Evolutionary conservation across 805 yeast species (phyloP).

Genomic region (Candida nanaspora): DNA sequence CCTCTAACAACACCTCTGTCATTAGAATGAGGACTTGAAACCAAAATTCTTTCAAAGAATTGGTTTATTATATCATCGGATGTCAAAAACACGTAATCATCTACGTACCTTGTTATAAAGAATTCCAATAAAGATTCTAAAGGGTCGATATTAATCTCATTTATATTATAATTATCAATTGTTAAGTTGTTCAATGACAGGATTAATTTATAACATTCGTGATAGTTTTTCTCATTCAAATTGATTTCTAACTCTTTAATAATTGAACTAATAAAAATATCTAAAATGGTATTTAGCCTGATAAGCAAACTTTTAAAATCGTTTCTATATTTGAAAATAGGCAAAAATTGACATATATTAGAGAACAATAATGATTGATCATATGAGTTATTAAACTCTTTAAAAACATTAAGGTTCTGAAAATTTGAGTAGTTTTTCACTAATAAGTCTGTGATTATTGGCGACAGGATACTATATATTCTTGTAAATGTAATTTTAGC

Average conservation of each 20-base stretch:
- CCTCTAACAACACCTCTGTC: slow-evolving; percentile 24
- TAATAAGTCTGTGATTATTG: slow-evolving; percentile 23
- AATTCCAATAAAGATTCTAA: slow-evolving; percentile 27
- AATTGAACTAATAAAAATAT: slow-evolving; percentile 66
- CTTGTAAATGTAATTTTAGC: slow-evolving; percentile 19
- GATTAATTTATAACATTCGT: slow-evolving; percentile 24
- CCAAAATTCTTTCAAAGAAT: slow-evolving; percentile 9
- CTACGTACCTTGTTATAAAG: slow-evolving; percentile 23
- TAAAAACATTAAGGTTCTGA: slow-evolving; percentile 22
- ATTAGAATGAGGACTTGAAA: not conserved
- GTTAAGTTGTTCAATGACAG: slow-evolving; percentile 16
- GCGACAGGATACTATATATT: slow-evolving; percentile 21
- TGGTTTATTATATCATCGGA: slow-evolving; percentile 13
- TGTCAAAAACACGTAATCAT: slow-evolving; percentile 20
- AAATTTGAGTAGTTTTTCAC: slow-evolving; percentile 27
- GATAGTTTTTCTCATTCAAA: slow-evolving; percentile 39
- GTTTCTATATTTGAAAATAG: slow-evolving; percentile 12
- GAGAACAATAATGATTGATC: slow-evolving; percentile 25
- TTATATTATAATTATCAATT: slow-evolving; percentile 11
- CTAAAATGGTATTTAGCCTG: slow-evolving; percentile 47
- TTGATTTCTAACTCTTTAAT: slow-evolving; percentile 60
- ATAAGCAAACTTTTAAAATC: slow-evolving; percentile 21
- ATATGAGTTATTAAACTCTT: slow-evolving; percentile 21
- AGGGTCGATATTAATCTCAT: slow-evolving; percentile 28
- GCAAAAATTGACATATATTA: slow-evolving; percentile 21